Base-by-base conservation (phyloP, 495 filamentous ascomycete genomes). In the Neurospora tetraspora region DNA sequence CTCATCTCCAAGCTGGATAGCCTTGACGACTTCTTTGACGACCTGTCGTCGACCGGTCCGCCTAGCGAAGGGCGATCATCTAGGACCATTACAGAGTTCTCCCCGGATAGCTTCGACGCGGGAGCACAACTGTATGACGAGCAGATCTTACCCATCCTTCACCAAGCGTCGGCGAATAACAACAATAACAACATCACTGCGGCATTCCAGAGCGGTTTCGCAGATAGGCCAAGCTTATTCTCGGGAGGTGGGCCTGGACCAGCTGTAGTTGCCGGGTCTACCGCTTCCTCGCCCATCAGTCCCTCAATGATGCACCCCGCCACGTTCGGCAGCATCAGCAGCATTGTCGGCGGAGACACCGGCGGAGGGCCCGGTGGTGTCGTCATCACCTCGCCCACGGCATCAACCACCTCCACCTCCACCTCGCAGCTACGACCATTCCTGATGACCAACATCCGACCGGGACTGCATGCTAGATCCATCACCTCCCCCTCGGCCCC, bases 21-120 rank as follows among this genome's bases (percentile, higher is more conserved):
- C 75, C 80, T 99, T 12, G 96, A 99, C 77, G 94, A 97, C 77
- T 98, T 98, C 84, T 97, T 97, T 76, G 94, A 97, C 72, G 82
- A 87, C 72, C 80, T 83, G 71, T 79, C 83, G 18, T 79, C 83
- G 12, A 85, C 85, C 38, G 85, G 82, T 73, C 86, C 88, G 8
- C 84, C 86, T 4, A 88, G 78, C 79, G 88, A 82, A 77, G 83
- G 86, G 7, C 83, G 84, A 2, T 88, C 89, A 18, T 88, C 91
- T n/a, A 87, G 88, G 38, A 89, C 87, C 16, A 88, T 90, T 73
- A 88, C 90, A 72, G 82, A 91, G 84, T 81, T 88, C 69, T 91
- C 87, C 18, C 82, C 83, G 18, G 87, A 86, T 69, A 83, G 82
- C 68, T 89, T 89, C 42, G 94, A 97, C 73, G 90, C 89, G 39